Evolutionary conservation across 2,329 filamentous ascomycete genomes (phyloP).

Genomic region (Dryadomyces quercivorus): DNA sequence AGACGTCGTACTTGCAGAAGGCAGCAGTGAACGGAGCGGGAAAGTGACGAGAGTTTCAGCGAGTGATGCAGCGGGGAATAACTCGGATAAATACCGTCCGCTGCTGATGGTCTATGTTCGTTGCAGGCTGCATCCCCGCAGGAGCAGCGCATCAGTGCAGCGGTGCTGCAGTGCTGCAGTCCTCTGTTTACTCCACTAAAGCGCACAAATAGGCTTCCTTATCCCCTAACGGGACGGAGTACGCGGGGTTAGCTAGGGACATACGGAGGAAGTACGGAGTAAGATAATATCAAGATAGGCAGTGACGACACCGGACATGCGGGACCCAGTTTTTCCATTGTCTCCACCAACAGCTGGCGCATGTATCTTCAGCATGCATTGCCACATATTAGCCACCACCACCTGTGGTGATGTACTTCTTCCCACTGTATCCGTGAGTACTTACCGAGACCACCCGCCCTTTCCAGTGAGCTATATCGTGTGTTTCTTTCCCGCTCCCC

Average conservation of each 20-base stretch:
- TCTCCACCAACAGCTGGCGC: background rate
- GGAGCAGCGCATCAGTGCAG: background rate
- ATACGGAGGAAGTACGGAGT: too few species aligned
- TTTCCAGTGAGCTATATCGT: background rate
- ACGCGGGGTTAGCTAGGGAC: background rate
- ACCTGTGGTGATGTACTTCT: background rate
- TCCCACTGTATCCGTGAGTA: background rate
- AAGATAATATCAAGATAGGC: background rate
- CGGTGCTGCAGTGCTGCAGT: too few species aligned
- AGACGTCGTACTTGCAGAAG: background rate
- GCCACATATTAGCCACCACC: background rate
- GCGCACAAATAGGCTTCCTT: too few species aligned
- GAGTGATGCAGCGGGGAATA: conserved; percentile 8
- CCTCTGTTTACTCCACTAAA: background rate
- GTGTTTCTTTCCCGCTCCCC: background rate
- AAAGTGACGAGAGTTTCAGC: conserved; percentile 9
- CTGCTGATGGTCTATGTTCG: background rate
- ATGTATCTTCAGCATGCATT: background rate
- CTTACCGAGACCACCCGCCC: background rate
- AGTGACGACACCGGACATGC: background rate
- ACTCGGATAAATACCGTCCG: conserved; percentile 1
- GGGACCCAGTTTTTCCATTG: background rate
- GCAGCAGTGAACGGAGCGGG: background rate
- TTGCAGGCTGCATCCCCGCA: background rate
- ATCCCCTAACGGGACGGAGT: too few species aligned